These are phyloP conservation scores for Erigeron canadensis DNA, from an alignment of 129 eudicot species.

Conservation along the genomic window DNA sequence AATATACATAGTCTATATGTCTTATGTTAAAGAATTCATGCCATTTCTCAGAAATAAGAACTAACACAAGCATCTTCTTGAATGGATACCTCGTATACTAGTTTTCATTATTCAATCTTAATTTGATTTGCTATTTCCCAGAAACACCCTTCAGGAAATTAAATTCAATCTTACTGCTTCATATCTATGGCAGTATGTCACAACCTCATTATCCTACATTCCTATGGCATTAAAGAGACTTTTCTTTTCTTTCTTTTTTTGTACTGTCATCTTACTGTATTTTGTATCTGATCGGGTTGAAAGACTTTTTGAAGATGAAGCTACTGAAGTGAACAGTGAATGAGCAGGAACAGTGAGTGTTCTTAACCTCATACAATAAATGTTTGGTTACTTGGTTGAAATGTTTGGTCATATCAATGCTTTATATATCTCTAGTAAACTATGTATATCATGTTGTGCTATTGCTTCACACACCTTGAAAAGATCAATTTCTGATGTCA, in stretches of 20 bases:
- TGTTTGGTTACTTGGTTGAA: too few species aligned
- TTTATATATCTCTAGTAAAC: background rate
- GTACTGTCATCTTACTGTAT: background rate
- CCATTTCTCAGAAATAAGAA: too few species aligned
- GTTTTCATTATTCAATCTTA: too few species aligned
- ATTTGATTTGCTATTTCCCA: too few species aligned
- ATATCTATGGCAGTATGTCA: background rate
- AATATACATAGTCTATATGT: too few species aligned
- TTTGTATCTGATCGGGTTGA: constrained; percentile 43
- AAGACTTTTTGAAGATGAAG: constrained; percentile 84
- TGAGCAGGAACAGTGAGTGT: constrained; percentile 90
- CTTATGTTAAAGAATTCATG: too few species aligned
- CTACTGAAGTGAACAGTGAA: constrained; percentile 97
- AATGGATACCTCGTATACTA: too few species aligned
- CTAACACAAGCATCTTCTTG: too few species aligned
- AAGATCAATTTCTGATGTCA: background rate
- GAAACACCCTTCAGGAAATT: too few species aligned
- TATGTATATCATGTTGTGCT: too few species aligned
- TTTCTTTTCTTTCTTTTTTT: background rate
- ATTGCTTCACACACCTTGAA: background rate
- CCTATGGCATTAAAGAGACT: background rate
- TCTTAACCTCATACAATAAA: background rate
- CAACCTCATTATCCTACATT: background rate
- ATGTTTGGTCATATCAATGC: background rate
- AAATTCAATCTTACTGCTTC: too few species aligned